Conservation (phyloP, 768 basidiomycete genomes). For the Lactarius deliciosus region DNA sequence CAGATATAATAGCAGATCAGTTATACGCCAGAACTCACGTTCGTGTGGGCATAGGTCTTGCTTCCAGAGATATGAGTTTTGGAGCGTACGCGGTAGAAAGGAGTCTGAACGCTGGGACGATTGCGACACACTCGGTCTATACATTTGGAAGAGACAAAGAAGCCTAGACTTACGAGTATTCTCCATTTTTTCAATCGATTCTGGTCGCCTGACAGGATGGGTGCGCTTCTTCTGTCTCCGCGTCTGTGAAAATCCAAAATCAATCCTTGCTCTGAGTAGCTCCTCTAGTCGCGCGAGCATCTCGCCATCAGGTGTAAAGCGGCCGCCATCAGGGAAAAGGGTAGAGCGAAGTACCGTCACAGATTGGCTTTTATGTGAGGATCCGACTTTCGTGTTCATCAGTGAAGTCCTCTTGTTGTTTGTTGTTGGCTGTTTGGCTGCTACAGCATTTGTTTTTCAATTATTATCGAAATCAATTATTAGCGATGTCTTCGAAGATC, state of each 20-base stretch:
- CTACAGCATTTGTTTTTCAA: not conserved
- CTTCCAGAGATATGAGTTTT: slow-evolving; percentile 21
- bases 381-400: slow-evolving; percentile 22
- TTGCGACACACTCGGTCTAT: not conserved
- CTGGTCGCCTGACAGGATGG: not conserved
- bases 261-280: slow-evolving; percentile 9
- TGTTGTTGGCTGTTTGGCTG: slow-evolving; percentile 11
- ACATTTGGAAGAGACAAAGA: not conserved
- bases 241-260: slow-evolving; percentile 3
- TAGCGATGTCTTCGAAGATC: slow-evolving; percentile 15
- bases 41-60: slow-evolving; percentile 20
- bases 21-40: slow-evolving; percentile 9
- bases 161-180: slow-evolving; percentile 1
- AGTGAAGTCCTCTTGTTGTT: slow-evolving; percentile 1
- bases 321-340: slow-evolving; percentile 5
- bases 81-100: slow-evolving; percentile 16
- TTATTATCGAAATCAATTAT: not conserved
- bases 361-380: slow-evolving; percentile 8
- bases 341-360: slow-evolving; percentile 13
- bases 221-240: slow-evolving; percentile 19
- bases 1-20: not conserved
- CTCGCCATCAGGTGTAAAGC: not conserved
- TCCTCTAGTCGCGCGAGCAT: slow-evolving; percentile 17
- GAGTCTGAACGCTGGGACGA: slow-evolving; percentile 25
- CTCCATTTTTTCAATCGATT: not conserved